A percentile compares a stretch with the other conserved stretches of the same genome.
Conservation (phyloP, 2,329 filamentous ascomycete genomes). For the Fusarium newnesense region DNA sequence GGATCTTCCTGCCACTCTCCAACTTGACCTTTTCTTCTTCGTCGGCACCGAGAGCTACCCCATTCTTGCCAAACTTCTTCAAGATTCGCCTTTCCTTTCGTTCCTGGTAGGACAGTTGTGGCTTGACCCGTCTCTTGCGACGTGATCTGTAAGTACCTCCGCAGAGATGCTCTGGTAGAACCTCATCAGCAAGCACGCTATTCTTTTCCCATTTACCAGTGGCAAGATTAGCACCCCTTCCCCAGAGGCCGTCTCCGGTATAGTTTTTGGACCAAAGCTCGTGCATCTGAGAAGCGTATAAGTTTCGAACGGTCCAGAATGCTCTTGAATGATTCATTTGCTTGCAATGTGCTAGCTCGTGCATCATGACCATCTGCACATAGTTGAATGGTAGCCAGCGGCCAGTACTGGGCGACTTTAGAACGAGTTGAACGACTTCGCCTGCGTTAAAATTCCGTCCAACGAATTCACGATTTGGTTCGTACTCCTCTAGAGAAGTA, state of each 20-base stretch:
- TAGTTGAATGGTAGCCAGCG: conserved; percentile 84
- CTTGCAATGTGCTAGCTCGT: conserved; percentile 87
- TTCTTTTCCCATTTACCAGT: conserved; percentile 69
- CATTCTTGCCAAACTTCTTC: conserved; percentile 81
- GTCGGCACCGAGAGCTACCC: conserved; percentile 75
- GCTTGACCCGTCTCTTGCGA: conserved; percentile 65
- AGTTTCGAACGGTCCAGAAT: conserved; percentile 84
- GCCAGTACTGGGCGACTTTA: conserved; percentile 71
- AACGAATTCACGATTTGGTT: conserved; percentile 83
- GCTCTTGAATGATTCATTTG: conserved; percentile 89
- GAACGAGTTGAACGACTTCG: conserved; percentile 85
- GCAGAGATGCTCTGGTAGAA: conserved; percentile 77
- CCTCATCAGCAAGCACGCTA: conserved; percentile 62
- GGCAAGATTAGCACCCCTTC: conserved; percentile 71
- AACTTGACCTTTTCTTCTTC: conserved; percentile 71
- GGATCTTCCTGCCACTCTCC: conserved; percentile 71
- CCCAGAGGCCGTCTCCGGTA: conserved; percentile 86
- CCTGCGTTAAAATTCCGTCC: conserved; percentile 92
- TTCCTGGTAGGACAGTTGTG: conserved; percentile 73
- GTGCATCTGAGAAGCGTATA: conserved; percentile 77
- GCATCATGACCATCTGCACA: conserved; percentile 96
- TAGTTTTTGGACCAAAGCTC: conserved; percentile 76
- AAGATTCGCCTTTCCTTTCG: conserved; percentile 76
- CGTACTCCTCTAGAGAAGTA: conserved; percentile 81
- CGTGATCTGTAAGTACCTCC: conserved; percentile 80